Evolutionary conservation across 176 grass and related monocot genomes (phyloP), one percentile per base, ranked within the genome.

Genomic region (Rhynchospora breviuscula): DNA sequence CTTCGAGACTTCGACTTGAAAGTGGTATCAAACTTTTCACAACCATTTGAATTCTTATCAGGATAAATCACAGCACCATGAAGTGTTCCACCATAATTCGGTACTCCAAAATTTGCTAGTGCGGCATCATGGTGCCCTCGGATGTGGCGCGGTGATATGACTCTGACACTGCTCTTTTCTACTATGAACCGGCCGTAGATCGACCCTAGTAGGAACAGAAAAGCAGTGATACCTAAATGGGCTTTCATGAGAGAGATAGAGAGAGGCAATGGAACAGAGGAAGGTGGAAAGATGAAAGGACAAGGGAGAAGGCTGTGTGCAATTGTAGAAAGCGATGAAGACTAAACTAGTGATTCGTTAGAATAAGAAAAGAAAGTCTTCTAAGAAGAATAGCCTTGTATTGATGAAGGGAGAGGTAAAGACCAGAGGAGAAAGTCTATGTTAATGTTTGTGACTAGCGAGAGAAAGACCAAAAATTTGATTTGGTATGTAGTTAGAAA

Each of bases 61-160:
- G 96, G 96, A 80, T 95, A 92, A 61, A 95, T 59, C 26, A 99
- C 88, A 83, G 86, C 86, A 81, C 96, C 96, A 79, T 84, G 88
- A 80, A 99, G 84, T 63, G 93, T 99, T 63, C 88, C 96, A 23
- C 96, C 96, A 77, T 99, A 99, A 66, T 95, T 82, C 8, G 96
- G 96, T 79, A 99, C 84, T 25, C 96, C 96, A 82, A 93, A 99
- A 90, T 99, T 99, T 48, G 91, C 96, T 67, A 99, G 93, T 62
- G 96, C 91, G 5, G 93, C 96, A 45, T 93, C 89, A 84, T 95
- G 96, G 85, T 90, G 92, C 0, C 96, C 93, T 35, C 86, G 73
- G 87, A 99, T 90, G 68, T 91, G 86, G 67, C 87, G 88, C 22
- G 96, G 96, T 47, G 91, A 89, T 4, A 99, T 52, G 40, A 99